Conservation (phyloP, 1,284 basidiomycete genomes). For the Ganoderma lucidum region DNA sequence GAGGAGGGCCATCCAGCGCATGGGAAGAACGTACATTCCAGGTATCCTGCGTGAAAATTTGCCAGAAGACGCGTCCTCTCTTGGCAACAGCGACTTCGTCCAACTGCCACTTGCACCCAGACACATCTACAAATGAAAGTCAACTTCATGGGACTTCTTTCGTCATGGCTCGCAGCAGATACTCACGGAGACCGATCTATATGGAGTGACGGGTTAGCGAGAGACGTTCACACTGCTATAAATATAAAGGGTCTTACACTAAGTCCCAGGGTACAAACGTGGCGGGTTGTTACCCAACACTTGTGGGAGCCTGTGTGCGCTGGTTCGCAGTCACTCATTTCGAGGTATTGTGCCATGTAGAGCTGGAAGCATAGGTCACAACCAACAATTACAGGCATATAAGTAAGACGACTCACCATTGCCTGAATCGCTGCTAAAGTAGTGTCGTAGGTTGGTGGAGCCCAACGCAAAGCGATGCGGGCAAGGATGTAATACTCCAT, state of each 20-base stretch:
- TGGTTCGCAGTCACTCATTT: slow-evolving; percentile 59
- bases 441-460: slow-evolving; percentile 53
- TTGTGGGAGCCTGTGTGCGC: slow-evolving; percentile 52
- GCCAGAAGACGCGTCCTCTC: slow-evolving; percentile 70
- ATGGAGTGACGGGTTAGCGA: not conserved
- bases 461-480: slow-evolving; percentile 57
- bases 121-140: slow-evolving; percentile 55
- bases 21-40: slow-evolving; percentile 54
- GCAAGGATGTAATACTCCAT: slow-evolving; percentile 66
- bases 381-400: not conserved
- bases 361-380: slow-evolving; percentile 44
- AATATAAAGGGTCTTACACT: slow-evolving; percentile 49
- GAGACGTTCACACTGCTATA: not conserved
- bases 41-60: slow-evolving; percentile 63
- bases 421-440: slow-evolving; percentile 61
- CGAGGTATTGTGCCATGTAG: slow-evolving; percentile 64
- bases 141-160: not conserved
- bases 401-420: slow-evolving; percentile 48
- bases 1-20: not conserved
- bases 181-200: slow-evolving; percentile 73
- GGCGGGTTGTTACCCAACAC: slow-evolving; percentile 63
- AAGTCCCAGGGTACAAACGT: slow-evolving; percentile 61
- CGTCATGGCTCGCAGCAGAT: not conserved
- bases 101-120: slow-evolving; percentile 65
- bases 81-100: slow-evolving; percentile 52